Evolutionary conservation across 2,329 filamentous ascomycete species (phyloP).

Genomic region (Grosmannia serpens): DNA sequence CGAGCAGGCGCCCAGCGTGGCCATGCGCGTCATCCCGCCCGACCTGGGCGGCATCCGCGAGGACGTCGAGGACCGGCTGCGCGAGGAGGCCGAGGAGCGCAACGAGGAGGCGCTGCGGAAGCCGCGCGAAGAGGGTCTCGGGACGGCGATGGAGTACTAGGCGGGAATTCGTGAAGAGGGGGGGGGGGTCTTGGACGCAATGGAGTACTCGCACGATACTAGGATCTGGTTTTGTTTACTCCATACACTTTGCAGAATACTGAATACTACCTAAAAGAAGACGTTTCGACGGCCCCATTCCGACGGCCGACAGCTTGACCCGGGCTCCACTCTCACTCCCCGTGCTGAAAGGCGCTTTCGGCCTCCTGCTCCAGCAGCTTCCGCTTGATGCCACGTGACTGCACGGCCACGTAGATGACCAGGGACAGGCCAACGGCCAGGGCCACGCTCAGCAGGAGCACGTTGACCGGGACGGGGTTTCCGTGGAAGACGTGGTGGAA

Average conservation of each 20-base stretch:
- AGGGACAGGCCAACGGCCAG: conserved; percentile 53
- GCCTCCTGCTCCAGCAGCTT: conserved; percentile 21
- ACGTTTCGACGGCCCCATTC: too few relatives aligned
- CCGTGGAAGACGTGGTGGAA: conserved; percentile 62
- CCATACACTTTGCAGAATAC: too few relatives aligned
- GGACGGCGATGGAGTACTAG: conserved; percentile 39
- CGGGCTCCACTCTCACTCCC: neutral
- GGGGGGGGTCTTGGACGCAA: too few relatives aligned
- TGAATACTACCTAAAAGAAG: too few relatives aligned
- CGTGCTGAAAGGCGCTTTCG: conserved; percentile 14
- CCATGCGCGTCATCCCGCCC: conserved; percentile 69
- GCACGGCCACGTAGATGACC: conserved; percentile 50
- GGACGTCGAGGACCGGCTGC: conserved; percentile 55
- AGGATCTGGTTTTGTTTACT: too few relatives aligned
- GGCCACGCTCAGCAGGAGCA: conserved; percentile 51
- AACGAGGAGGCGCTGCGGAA: conserved; percentile 42
- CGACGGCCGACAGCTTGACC: too few relatives aligned
- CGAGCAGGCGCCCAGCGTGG: conserved; percentile 73
- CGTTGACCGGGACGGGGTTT: conserved; percentile 67
- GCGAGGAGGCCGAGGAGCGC: conserved; percentile 50
- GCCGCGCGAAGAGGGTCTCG: conserved; percentile 45
- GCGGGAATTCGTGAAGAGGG: neutral
- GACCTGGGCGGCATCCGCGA: conserved; percentile 59
- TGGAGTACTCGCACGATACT: too few relatives aligned
- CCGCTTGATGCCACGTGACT: conserved; percentile 24